phyloP scores from a whole-genome alignment of 2,329 filamentous ascomycete species.

The Tolypocladium amazonense region DNA sequence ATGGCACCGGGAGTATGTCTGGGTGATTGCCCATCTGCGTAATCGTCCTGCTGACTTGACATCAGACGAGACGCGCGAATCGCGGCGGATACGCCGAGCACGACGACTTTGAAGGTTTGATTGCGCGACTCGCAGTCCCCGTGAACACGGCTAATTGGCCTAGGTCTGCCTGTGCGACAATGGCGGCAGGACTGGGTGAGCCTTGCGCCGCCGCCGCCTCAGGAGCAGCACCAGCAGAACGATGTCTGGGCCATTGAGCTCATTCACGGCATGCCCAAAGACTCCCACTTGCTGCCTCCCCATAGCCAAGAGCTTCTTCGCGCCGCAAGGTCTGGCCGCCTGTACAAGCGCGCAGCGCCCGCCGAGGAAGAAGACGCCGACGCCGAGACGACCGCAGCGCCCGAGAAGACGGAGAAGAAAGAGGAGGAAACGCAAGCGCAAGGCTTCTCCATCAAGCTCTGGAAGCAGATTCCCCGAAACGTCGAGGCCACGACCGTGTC shows the following conservation, averaged over 20 bases:
- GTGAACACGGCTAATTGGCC: conserved; percentile 14
- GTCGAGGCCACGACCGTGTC: conserved; percentile 41
- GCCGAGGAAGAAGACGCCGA: conserved; percentile 49
- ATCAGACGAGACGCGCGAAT: conserved; percentile 45
- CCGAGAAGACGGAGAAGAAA: conserved; percentile 48
- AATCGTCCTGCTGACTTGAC: conserved; percentile 7
- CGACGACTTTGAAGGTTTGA: conserved; percentile 48
- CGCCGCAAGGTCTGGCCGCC: conserved; percentile 64
- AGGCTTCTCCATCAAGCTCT: conserved; percentile 46
- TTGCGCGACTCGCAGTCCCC: too few relatives aligned
- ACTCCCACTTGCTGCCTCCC: conserved; percentile 64
- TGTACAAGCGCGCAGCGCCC: conserved; percentile 62
- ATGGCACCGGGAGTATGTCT: conserved; percentile 30
- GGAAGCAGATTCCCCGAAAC: conserved; percentile 52
- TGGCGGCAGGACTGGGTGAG: conserved; percentile 67
- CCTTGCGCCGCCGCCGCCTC: conserved; percentile 53
- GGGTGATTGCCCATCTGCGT: background rate
- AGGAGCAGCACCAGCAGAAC: conserved; percentile 52
- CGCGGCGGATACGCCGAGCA: conserved; percentile 47
- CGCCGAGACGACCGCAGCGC: conserved; percentile 24
- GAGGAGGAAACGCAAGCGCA: conserved; percentile 48
- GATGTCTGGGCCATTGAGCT: conserved; percentile 67
- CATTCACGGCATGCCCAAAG: conserved; percentile 73
- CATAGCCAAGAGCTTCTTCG: conserved; percentile 77
- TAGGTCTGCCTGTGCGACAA: conserved; percentile 80